A percentile compares a stretch with the other conserved stretches of the same genome.
These are phyloP conservation scores for Eutypella sp. DNA, from an alignment of 2,329 filamentous ascomycete species.

Conservation along the genomic window DNA sequence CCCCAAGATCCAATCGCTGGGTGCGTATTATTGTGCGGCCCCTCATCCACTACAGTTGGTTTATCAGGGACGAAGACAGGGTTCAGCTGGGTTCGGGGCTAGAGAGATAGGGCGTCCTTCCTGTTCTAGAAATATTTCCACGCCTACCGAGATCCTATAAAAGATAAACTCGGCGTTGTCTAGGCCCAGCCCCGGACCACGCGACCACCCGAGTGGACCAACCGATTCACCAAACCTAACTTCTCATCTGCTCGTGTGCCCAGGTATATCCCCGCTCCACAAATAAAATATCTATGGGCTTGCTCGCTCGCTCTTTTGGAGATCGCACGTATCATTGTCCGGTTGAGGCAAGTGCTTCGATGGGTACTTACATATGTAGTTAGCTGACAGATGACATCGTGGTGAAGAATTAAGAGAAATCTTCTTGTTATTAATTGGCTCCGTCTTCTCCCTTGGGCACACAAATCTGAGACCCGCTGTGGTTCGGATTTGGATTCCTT, in stretches of 20 bases:
- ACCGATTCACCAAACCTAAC: too few relatives aligned
- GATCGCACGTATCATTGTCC: too few relatives aligned
- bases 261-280: slow-evolving; percentile 16
- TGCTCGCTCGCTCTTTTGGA: slow-evolving; percentile 5
- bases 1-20: too few relatives aligned
- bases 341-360: slow-evolving; percentile 3
- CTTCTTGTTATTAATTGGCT: background rate
- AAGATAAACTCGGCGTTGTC: background rate
- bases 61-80: slow-evolving; percentile 5
- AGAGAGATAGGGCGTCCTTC: slow-evolving; percentile 25
- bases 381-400: slow-evolving; percentile 23
- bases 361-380: too few relatives aligned
- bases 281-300: slow-evolving; percentile 3
- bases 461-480: background rate
- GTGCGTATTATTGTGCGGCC: too few relatives aligned
- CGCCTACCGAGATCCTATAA: slow-evolving; percentile 5
- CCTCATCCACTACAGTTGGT: too few relatives aligned
- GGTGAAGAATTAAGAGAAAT: too few relatives aligned
- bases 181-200: slow-evolving; percentile 16
- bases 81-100: slow-evolving; percentile 8
- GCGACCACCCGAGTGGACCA: slow-evolving; percentile 23
- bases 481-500: background rate
- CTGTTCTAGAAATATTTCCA: slow-evolving; percentile 24
- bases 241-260: too few relatives aligned
- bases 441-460: background rate